A percentile compares a stretch with the other conserved stretches of the same genome.
Conservation (phyloP, 257 asterid species). For the Euphrasia confusa region DNA sequence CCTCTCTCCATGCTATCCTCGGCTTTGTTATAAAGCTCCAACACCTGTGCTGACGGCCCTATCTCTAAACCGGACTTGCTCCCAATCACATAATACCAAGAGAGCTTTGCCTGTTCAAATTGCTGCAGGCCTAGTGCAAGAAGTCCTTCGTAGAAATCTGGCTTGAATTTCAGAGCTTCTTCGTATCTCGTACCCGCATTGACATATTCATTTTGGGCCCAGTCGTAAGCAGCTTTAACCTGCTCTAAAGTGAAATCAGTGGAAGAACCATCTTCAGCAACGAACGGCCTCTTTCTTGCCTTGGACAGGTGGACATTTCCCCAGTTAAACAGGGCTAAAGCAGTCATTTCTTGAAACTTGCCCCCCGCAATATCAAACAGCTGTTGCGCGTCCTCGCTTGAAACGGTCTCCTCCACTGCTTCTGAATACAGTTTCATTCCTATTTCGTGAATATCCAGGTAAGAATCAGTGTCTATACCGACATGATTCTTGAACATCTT, state of each 20-base stretch:
- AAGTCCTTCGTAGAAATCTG: conserved; percentile 88
- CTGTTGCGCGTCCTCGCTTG: conserved; percentile 72
- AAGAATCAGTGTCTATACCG: conserved; percentile 79
- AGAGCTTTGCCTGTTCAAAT: conserved; percentile 84
- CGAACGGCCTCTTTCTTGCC: conserved; percentile 64
- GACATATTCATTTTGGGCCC: conserved; percentile 63
- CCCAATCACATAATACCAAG: conserved; percentile 64
- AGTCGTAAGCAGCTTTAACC: conserved; percentile 63
- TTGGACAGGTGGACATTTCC: conserved; percentile 84
- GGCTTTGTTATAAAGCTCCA: conserved; percentile 84
- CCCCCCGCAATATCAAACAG: conserved; percentile 72
- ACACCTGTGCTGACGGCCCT: conserved; percentile 47
- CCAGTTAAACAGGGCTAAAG: conserved; percentile 89
- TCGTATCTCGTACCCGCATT: conserved; percentile 69
- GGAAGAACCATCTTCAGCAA: conserved; percentile 45
- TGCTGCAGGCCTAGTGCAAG: conserved; percentile 90
- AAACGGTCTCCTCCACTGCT: conserved; percentile 80
- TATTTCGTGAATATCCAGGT: conserved; percentile 79
- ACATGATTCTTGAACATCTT: conserved; percentile 76
- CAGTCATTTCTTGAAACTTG: conserved; percentile 84
- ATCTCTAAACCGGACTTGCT: conserved; percentile 48
- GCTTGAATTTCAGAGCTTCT: conserved; percentile 74
- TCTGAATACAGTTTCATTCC: conserved; percentile 83
- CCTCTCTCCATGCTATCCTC: conserved; percentile 97
- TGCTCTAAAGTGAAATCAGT: conserved; percentile 41